Conservation (phyloP, 768 basidiomycete genomes). For the Dacryopinax primogenitus region DNA sequence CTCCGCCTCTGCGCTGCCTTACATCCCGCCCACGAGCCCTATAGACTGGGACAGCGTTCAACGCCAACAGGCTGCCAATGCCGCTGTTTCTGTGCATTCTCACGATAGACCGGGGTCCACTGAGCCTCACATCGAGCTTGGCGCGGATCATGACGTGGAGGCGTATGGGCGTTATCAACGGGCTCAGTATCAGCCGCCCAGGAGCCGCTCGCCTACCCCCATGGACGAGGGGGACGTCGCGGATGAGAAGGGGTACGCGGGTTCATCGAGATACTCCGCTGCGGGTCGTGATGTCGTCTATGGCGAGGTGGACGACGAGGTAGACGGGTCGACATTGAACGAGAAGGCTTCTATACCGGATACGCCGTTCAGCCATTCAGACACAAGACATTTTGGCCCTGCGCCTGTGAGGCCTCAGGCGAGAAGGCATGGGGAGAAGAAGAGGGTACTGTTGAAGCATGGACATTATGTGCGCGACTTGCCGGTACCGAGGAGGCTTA, state of each 20-base stretch:
- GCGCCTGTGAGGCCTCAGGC: constrained; percentile 67
- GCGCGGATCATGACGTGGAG: background rate
- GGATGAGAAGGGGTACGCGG: constrained; percentile 4
- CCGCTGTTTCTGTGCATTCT: background rate
- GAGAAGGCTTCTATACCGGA: constrained; percentile 2
- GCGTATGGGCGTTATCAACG: background rate
- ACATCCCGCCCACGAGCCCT: background rate
- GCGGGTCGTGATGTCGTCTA: no score
- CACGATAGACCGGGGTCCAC: background rate
- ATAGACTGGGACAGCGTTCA: constrained; percentile 3
- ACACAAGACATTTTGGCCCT: constrained; percentile 77
- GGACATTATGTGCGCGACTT: constrained; percentile 82
- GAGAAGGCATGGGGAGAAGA: constrained; percentile 60
- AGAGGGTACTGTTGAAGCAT: constrained; percentile 68
- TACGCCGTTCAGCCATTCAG: constrained; percentile 2
- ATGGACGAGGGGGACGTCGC: constrained; percentile 3
- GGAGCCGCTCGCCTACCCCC: background rate
- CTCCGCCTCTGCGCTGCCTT: background rate
- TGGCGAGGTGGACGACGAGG: background rate
- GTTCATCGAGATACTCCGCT: no score
- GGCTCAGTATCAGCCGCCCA: background rate
- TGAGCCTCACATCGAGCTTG: background rate
- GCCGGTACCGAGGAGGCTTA: constrained; percentile 69
- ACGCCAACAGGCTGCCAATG: background rate
- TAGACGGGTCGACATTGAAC: background rate